phyloP scores from a whole-genome alignment of 805 yeast genomes.

The Jamesozyma gamospora region DNA sequence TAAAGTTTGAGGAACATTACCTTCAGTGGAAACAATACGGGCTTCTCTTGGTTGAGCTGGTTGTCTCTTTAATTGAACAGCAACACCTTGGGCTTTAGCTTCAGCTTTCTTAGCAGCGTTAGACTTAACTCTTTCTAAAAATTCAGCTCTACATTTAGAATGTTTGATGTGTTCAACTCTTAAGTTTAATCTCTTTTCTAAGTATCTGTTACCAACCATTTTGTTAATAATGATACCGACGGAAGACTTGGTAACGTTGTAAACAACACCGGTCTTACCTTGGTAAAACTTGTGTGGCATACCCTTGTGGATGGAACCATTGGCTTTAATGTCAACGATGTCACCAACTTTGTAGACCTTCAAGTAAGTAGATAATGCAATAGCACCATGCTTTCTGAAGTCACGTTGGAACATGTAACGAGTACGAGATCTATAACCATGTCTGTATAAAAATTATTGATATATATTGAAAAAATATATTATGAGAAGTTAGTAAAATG shows the following conservation, averaged over 20 bases:
- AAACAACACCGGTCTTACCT: constrained; percentile 99
- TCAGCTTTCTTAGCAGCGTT: constrained; percentile 89
- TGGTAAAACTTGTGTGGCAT: constrained; percentile 99
- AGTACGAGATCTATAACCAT: constrained; percentile 99
- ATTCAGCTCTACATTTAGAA: constrained; percentile 99
- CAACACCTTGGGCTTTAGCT: constrained; percentile 90
- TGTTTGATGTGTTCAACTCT: constrained; percentile 99
- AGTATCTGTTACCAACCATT: constrained; percentile 97
- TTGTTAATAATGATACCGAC: constrained; percentile 98
- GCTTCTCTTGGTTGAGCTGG: constrained; percentile 97
- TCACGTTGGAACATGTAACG: constrained; percentile 99
- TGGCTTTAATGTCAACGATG: constrained; percentile 98
- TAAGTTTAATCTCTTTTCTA: constrained; percentile 97
- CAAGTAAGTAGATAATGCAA: constrained; percentile 93
- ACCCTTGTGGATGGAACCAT: constrained; percentile 99
- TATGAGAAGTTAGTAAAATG: background rate
- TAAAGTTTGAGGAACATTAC: constrained; percentile 88
- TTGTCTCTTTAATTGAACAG: constrained; percentile 92
- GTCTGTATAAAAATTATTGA: constrained; percentile 36
- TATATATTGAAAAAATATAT: background rate
- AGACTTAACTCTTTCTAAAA: constrained; percentile 95
- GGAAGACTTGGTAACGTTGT: constrained; percentile 97
- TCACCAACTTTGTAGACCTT: constrained; percentile 98
- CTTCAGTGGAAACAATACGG: constrained; percentile 71
- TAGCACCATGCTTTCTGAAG: constrained; percentile 91